Percentiles rank a stretch among this genome's conserved stretches.
phyloP scores from a whole-genome alignment of 1,284 basidiomycete genomes.

The Malassezia sp. region DNA sequence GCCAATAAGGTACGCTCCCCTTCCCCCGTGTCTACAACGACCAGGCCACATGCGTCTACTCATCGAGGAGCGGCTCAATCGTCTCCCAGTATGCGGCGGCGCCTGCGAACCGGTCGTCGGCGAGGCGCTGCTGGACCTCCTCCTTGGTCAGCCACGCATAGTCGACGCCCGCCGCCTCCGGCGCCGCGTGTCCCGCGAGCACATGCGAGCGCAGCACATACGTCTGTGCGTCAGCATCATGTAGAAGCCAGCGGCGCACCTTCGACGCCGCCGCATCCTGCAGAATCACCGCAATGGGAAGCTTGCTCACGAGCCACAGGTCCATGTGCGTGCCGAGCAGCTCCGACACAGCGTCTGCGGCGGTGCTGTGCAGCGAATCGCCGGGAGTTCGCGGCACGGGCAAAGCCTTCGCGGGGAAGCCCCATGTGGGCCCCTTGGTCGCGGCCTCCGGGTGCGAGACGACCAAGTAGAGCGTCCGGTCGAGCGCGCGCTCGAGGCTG shows the following conservation, averaged over 20 bases:
- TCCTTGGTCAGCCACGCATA: constrained; percentile 84
- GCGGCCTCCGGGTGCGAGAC: constrained; percentile 51
- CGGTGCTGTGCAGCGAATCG: constrained; percentile 15
- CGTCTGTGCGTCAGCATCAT: constrained; percentile 22
- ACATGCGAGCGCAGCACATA: constrained; percentile 37
- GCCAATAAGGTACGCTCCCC: too few relatives aligned
- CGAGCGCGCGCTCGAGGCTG: constrained; percentile 67
- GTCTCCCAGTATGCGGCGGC: constrained; percentile 61
- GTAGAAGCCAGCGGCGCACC: constrained; percentile 6
- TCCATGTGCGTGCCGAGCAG: constrained; percentile 34
- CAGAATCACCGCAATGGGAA: constrained; percentile 29
- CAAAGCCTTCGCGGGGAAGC: constrained; percentile 24
- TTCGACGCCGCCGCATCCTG: background rate
- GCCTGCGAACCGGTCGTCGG: constrained; percentile 48
- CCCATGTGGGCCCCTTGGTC: constrained; percentile 16
- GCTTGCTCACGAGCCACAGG: constrained; percentile 39
- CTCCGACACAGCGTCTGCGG: constrained; percentile 22
- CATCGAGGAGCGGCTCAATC: constrained; percentile 61
- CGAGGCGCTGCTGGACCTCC: constrained; percentile 56
- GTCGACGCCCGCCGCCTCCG: constrained; percentile 53
- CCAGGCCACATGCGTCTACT: too few relatives aligned
- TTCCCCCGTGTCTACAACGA: too few relatives aligned
- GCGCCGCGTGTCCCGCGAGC: constrained; percentile 27
- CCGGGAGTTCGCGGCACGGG: constrained; percentile 1
- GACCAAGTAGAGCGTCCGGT: constrained; percentile 74